Evolutionary conservation across 768 basidiomycete species (phyloP).

Genomic region (Ramaria sp.): DNA sequence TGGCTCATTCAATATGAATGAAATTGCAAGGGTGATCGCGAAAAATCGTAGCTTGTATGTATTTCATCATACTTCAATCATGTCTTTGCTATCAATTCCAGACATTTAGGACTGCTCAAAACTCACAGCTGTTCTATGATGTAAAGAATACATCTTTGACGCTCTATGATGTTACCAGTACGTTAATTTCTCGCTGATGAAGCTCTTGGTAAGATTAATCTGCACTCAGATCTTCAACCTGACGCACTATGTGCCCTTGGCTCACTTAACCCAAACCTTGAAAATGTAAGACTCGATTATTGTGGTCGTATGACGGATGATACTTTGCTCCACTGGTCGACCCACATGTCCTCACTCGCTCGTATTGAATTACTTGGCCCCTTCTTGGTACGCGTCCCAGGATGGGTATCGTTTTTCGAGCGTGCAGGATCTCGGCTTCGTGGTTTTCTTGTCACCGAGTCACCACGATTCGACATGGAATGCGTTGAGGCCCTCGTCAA

Average conservation of each 20-base stretch:
- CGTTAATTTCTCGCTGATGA: slow-evolving; percentile 18
- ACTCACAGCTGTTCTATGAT: slow-evolving; percentile 78
- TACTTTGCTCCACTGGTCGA: slow-evolving; percentile 48
- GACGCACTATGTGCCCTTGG: slow-evolving; percentile 61
- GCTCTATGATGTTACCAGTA: slow-evolving; percentile 87
- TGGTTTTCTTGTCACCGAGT: slow-evolving; percentile 73
- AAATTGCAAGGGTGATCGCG: slow-evolving; percentile 72
- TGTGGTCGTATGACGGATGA: slow-evolving; percentile 73
- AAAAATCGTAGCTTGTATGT: slow-evolving; percentile 70
- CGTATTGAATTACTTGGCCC: slow-evolving; percentile 79
- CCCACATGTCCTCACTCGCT: slow-evolving; percentile 52
- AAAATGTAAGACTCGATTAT: slow-evolving; percentile 66
- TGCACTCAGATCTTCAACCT: slow-evolving; percentile 53
- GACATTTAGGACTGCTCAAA: slow-evolving; percentile 55
- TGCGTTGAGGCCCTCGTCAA: slow-evolving; percentile 51
- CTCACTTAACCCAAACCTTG: slow-evolving; percentile 76
- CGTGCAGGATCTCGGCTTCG: slow-evolving; percentile 47
- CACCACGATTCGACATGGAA: slow-evolving; percentile 71
- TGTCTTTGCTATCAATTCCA: slow-evolving; percentile 5
- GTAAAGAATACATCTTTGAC: slow-evolving; percentile 52
- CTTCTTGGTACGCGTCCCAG: slow-evolving; percentile 63
- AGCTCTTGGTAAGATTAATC: not conserved
- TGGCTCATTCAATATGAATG: slow-evolving; percentile 72
- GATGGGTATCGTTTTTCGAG: slow-evolving; percentile 70
- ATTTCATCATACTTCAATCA: not conserved